Conservation (phyloP, 2,329 filamentous ascomycete genomes). For the Balansia obtecta region DNA sequence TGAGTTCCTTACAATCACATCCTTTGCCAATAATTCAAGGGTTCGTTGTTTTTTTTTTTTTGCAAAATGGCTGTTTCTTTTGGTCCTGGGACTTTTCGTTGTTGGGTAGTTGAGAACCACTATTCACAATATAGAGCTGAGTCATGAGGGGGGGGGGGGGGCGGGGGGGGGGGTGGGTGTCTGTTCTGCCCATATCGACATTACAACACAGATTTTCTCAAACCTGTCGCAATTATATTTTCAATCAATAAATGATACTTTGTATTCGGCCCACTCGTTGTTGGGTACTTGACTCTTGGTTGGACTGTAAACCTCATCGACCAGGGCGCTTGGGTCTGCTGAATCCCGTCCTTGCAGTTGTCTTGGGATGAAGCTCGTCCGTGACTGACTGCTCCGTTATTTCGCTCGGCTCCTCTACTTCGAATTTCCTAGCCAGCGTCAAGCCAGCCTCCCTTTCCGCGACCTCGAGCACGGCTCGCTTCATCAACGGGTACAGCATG, state of each 20-base stretch:
- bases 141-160: not conserved
- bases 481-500: conserved; percentile 72
- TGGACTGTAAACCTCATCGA: conserved; percentile 32
- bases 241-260: not conserved
- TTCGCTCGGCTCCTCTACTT: conserved; percentile 55
- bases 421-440: conserved; percentile 56
- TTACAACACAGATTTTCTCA: not conserved
- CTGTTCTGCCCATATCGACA: not conserved
- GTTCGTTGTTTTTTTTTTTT: too few relatives aligned
- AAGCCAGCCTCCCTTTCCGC: conserved; percentile 55
- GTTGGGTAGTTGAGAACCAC: not conserved
- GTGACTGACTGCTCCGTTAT: conserved; percentile 54
- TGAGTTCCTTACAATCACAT: not conserved
- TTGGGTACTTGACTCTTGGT: not conserved
- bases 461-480: conserved; percentile 51
- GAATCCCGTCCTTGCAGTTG: conserved; percentile 55
- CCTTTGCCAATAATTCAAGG: not conserved
- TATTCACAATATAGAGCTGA: not conserved
- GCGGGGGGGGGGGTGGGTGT: not conserved
- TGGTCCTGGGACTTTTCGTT: not conserved
- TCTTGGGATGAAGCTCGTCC: conserved; percentile 56
- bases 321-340: conserved; percentile 71
- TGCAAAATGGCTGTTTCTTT: not conserved
- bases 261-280: not conserved
- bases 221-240: not conserved